Conservation (phyloP, 768 basidiomycete species). For the Kwoniella shandongensis region DNA sequence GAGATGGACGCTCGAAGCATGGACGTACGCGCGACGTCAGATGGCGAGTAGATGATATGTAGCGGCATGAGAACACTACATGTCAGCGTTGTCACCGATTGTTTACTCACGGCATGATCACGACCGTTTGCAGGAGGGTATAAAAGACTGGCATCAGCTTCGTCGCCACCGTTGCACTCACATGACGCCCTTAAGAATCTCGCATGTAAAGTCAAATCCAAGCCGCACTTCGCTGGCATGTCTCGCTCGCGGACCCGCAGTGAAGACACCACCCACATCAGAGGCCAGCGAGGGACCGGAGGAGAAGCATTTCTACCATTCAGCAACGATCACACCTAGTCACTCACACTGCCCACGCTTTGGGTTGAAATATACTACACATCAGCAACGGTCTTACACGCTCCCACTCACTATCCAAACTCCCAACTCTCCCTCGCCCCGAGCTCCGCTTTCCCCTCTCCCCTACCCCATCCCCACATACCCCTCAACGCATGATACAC, state of each 20-base stretch:
- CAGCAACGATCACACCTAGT: background rate
- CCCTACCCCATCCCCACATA: constrained; percentile 21
- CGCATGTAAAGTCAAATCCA: constrained; percentile 50
- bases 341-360: constrained; percentile 45
- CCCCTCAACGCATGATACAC: constrained; percentile 17
- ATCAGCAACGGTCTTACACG: background rate
- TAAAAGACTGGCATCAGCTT: constrained; percentile 44
- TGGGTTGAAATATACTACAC: constrained; percentile 43
- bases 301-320: constrained; percentile 34
- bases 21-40: constrained; percentile 32
- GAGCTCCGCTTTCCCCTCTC: constrained; percentile 24
- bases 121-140: constrained; percentile 37
- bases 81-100: background rate
- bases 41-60: constrained; percentile 44
- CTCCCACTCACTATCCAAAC: constrained; percentile 48
- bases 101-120: constrained; percentile 37
- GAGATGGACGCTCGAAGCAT: constrained; percentile 50
- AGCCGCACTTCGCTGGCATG: constrained; percentile 48
- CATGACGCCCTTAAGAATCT: constrained; percentile 47
- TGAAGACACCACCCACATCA: constrained; percentile 45
- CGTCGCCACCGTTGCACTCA: constrained; percentile 14
- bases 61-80: constrained; percentile 47
- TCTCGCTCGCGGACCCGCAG: constrained; percentile 44
- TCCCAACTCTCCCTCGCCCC: constrained; percentile 51
- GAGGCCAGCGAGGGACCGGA: constrained; percentile 45